Conservation (phyloP, 495 filamentous ascomycete genomes). For the Aspergillus nanangensis region DNA sequence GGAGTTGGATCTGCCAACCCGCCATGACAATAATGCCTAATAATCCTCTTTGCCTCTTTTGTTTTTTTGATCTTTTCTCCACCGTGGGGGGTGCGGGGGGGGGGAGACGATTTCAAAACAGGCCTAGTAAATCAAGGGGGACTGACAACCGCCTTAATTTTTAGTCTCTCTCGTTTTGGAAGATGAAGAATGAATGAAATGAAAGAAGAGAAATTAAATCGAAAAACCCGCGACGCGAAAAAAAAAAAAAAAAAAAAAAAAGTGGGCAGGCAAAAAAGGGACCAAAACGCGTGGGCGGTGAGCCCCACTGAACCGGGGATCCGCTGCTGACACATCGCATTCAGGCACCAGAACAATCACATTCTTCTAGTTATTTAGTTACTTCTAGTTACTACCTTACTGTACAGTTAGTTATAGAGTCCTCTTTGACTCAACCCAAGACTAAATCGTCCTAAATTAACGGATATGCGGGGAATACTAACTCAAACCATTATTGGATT, state of each 20-base stretch:
- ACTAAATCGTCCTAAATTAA: too few relatives aligned
- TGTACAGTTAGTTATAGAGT: too few relatives aligned
- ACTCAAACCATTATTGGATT: too few relatives aligned
- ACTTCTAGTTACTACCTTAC: background rate
- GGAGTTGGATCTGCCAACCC: conserved; percentile 34
- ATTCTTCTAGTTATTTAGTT: background rate
- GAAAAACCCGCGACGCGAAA: background rate
- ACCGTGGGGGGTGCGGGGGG: conserved; percentile 12
- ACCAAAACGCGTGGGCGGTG: background rate
- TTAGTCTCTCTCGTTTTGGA: too few relatives aligned
- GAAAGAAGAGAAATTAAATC: background rate
- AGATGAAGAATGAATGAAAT: too few relatives aligned
- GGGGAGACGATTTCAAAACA: background rate
- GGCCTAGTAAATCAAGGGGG: too few relatives aligned
- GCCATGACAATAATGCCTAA: conserved; percentile 20
- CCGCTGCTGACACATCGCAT: background rate
- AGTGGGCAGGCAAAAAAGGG: background rate
- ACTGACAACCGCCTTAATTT: too few relatives aligned
- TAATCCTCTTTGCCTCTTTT: conserved; percentile 7
- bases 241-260: background rate
- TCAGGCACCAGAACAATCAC: background rate
- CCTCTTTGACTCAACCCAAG: too few relatives aligned
- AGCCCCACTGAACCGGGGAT: too few relatives aligned
- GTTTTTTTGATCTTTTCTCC: conserved; percentile 10
- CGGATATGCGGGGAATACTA: too few relatives aligned